These are phyloP conservation scores for Ambrosia trifida DNA, from an alignment of 129 eudicot genomes.

Conservation along the genomic window DNA sequence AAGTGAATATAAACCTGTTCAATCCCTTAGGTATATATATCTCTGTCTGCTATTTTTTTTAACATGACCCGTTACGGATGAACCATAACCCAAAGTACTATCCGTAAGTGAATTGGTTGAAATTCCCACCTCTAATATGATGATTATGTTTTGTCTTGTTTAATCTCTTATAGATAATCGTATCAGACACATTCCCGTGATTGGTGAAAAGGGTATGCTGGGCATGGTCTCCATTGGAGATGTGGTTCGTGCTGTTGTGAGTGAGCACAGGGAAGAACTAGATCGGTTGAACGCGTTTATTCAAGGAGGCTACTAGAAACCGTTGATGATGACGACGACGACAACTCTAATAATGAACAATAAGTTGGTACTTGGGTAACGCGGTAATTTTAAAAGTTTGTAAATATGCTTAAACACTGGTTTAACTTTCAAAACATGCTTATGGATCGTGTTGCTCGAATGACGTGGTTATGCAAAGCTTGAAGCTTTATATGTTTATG, in stretches of 20 bases:
- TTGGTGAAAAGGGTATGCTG: constrained; percentile 67
- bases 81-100: background rate
- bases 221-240: constrained; percentile 99
- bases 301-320: constrained; percentile 92
- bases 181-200: constrained; percentile 98
- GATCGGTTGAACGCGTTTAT: constrained; percentile 91
- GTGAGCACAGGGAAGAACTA: constrained; percentile 90
- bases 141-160: too few relatives aligned
- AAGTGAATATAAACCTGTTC: background rate
- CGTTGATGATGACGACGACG: constrained; percentile 35
- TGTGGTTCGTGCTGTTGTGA: constrained; percentile 98
- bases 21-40: background rate
- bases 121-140: background rate
- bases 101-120: background rate
- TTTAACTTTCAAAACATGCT: constrained; percentile 6
- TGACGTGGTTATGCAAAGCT: background rate
- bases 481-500: constrained; percentile 9
- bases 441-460: background rate
- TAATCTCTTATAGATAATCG: constrained; percentile 71
- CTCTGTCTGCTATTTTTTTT: background rate
- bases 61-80: too few relatives aligned
- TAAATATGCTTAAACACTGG: background rate
- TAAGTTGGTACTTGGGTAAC: background rate
- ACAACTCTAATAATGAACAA: background rate
- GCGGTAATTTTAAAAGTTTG: background rate